A percentile compares a stretch with the other conserved stretches of the same genome.
Evolutionary conservation across 129 eudicot genomes (phyloP).

Genomic region (Chrysanthemum lavandulifolium): DNA sequence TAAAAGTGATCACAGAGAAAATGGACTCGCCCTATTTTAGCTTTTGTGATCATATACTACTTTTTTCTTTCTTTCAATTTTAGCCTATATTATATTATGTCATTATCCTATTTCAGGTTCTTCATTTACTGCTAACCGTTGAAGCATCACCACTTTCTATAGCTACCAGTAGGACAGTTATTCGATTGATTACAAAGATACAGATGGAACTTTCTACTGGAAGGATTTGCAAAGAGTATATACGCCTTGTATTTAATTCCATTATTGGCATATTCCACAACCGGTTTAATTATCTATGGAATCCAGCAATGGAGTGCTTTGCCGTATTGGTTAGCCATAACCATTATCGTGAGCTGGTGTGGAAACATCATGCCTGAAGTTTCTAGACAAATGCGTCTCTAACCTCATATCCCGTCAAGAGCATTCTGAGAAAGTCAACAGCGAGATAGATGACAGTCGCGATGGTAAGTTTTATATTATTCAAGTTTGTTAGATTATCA

Average conservation of each 20-base stretch:
- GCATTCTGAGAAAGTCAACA: slow-evolving; percentile 26
- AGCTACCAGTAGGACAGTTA: slow-evolving; percentile 64
- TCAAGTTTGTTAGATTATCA: background rate
- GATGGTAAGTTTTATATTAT: slow-evolving; percentile 43
- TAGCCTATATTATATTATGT: slow-evolving; percentile 3
- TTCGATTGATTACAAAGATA: slow-evolving; percentile 62
- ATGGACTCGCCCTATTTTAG: slow-evolving; percentile 37
- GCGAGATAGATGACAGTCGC: slow-evolving; percentile 28
- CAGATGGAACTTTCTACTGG: slow-evolving; percentile 58
- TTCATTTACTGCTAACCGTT: slow-evolving; percentile 56
- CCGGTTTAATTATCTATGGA: slow-evolving; percentile 68
- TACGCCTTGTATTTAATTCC: slow-evolving; percentile 57
- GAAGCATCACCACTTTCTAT: slow-evolving; percentile 70
- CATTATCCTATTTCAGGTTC: slow-evolving; percentile 52
- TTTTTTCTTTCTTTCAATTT: background rate
- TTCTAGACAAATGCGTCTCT: slow-evolving; percentile 51
- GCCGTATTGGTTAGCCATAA: slow-evolving; percentile 46
- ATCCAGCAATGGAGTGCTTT: slow-evolving; percentile 76
- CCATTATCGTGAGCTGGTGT: slow-evolving; percentile 45
- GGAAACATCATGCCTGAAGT: slow-evolving; percentile 54
- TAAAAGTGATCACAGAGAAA: background rate
- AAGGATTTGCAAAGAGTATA: slow-evolving; percentile 45
- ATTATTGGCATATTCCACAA: slow-evolving; percentile 71
- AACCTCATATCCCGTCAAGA: slow-evolving; percentile 38
- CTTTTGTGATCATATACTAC: slow-evolving; percentile 7